Conservation (phyloP, 2,329 filamentous ascomycete genomes). For the Aspergillus brunneoviolaceus region DNA sequence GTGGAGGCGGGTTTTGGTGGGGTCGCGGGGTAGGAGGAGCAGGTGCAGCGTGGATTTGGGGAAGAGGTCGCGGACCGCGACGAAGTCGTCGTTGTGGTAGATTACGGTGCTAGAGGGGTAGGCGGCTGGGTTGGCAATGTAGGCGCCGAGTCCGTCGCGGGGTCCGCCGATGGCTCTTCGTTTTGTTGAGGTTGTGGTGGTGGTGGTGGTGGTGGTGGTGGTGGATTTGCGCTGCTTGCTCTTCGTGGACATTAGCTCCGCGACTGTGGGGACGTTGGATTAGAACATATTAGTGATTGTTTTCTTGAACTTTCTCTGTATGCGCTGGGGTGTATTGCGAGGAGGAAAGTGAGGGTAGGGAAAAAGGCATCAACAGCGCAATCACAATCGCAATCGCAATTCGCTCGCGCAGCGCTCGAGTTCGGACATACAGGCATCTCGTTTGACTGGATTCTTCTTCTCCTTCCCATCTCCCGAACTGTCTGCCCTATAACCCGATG, state of each 20-base stretch:
- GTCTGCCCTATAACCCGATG: neutral
- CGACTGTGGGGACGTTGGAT: constrained; percentile 39
- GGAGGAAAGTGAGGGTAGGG: neutral
- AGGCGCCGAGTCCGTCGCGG: constrained; percentile 64
- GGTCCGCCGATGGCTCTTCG: constrained; percentile 42
- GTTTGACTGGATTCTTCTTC: constrained; percentile 27
- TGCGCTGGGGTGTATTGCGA: neutral
- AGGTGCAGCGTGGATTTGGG: constrained; percentile 84
- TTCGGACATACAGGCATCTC: constrained; percentile 37
- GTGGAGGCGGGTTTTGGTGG: constrained; percentile 60
- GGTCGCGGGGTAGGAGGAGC: constrained; percentile 78
- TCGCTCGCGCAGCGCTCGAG: neutral
- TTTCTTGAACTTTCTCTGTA: no score
- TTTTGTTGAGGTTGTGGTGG: constrained; percentile 12
- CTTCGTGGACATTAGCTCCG: constrained; percentile 57
- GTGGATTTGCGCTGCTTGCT: constrained; percentile 38
- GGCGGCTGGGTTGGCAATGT: constrained; percentile 62
- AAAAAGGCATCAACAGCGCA: neutral
- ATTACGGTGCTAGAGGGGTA: constrained; percentile 62
- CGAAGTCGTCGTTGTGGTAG: constrained; percentile 66
- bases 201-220: constrained; percentile 11
- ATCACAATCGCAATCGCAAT: neutral
- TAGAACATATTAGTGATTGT: neutral
- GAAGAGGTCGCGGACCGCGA: constrained; percentile 77
- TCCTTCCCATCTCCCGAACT: neutral